These are phyloP conservation scores for Yamadazyma sp. DNA, from an alignment of 1,139 yeast species.

Conservation along the genomic window DNA sequence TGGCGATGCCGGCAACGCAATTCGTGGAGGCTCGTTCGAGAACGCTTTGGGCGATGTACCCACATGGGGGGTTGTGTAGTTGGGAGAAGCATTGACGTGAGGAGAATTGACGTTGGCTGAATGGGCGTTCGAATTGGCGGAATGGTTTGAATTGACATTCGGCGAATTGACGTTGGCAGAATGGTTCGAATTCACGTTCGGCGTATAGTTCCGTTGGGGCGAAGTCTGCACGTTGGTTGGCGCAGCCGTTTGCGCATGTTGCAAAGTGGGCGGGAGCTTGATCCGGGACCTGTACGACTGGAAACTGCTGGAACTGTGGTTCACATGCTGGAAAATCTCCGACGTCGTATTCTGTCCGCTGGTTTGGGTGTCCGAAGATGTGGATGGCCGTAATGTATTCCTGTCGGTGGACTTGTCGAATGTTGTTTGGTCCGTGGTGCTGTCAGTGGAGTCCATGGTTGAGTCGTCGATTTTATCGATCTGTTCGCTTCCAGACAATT, in stretches of 20 bases:
- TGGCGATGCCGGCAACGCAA: conserved; percentile 16
- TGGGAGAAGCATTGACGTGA: neutral
- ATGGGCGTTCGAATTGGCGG: too few relatives aligned
- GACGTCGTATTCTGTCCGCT: neutral
- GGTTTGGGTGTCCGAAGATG: conserved; percentile 4
- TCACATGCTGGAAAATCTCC: conserved; percentile 15
- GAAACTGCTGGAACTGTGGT: conserved; percentile 28
- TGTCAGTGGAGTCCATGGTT: neutral
- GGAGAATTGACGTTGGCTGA: neutral
- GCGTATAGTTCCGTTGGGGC: neutral
- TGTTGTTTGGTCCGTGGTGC: neutral
- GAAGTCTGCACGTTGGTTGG: neutral
- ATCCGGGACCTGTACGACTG: conserved; percentile 34
- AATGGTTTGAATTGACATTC: too few relatives aligned
- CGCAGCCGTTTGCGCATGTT: conserved; percentile 6
- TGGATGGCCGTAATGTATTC: neutral
- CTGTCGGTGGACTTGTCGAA: neutral
- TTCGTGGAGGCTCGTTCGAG: conserved; percentile 12
- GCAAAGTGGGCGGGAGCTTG: conserved; percentile 27
- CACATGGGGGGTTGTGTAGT: too few relatives aligned
- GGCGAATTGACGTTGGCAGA: too few relatives aligned
- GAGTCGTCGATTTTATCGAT: neutral
- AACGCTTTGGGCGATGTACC: too few relatives aligned
- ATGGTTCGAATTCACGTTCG: too few relatives aligned
- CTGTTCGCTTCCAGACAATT: neutral